Evolutionary conservation across 2,329 filamentous ascomycete genomes (phyloP), one percentile per base, ranked within the genome.

Genomic region (Penicillium sp.): DNA sequence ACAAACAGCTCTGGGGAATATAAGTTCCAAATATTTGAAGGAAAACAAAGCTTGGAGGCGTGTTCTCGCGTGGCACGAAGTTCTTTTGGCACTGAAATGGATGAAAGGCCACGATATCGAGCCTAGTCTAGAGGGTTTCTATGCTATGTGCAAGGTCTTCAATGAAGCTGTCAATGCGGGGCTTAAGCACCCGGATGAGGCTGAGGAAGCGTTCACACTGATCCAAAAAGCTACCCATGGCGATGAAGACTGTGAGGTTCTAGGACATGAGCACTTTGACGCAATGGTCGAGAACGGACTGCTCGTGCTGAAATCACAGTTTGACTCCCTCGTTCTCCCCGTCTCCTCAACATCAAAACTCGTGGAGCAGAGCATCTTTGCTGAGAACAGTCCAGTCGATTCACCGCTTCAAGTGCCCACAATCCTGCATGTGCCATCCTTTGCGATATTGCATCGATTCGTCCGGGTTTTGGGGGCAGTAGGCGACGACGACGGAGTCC

Each of bases 401-500:
- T 55, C 65, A 5, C 64, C 67, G 33, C 62, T 70, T 45, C 58
- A 57, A 53, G 54, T 79, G 38, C 75, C 76, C 37, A 50, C 65
- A 35, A 64, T 78, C 55, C 67, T 78, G 33, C 72, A 76, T 38
- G 72, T 76, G 2, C 80, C 80, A 6, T 68, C 69, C 1, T 78
- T 78, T 56, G 74, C 77, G 38, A 67, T 70, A 13, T 70, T 82
- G 13, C 80, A 82, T 68, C 71, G 71, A 5, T 80, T 80, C 60
- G 73, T 81, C 49, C 73, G 80, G 45, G 75, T 76, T 33, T 70
- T 82, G 13, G 80, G 80, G 12, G 64, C 74, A 4, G 73, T 74
- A 6, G 72, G 73, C 59, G 80, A 82, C 58, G 73, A 75, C 44
- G 71, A 78, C 40, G 75, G 77, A 13, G 60, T 82, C 22, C 57